phyloP scores from a whole-genome alignment of 73 alveolate species.

The Paramecium sexaurelia region DNA sequence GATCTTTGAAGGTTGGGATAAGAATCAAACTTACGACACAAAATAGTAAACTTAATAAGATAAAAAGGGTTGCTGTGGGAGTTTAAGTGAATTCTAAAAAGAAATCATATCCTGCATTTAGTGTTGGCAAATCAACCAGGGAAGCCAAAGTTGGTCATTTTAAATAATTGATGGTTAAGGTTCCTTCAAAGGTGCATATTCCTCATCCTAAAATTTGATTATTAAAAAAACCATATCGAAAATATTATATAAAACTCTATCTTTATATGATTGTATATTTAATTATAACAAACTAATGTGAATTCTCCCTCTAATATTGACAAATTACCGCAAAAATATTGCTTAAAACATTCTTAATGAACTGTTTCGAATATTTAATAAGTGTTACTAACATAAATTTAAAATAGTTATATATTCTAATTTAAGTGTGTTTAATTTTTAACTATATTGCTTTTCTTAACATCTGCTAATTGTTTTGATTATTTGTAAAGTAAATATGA shows the following conservation, averaged over 20 bases:
- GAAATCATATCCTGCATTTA: slow-evolving; percentile 69
- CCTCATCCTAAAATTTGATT: slow-evolving; percentile 77
- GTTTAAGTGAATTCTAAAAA: slow-evolving; percentile 76
- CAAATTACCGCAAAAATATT: background rate
- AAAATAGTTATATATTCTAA: too few relatives aligned
- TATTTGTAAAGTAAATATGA: too few relatives aligned
- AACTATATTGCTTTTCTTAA: too few relatives aligned
- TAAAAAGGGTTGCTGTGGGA: slow-evolving; percentile 72
- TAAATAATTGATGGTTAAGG: slow-evolving; percentile 78
- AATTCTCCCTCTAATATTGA: background rate
- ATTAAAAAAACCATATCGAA: background rate
- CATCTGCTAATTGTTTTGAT: too few relatives aligned
- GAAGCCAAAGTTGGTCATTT: slow-evolving; percentile 76
- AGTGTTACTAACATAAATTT: too few relatives aligned
- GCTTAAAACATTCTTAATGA: background rate
- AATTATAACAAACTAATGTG: background rate
- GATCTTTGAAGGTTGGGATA: slow-evolving; percentile 72
- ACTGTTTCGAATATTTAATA: too few relatives aligned
- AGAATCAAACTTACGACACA: slow-evolving; percentile 80
- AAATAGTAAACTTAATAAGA: slow-evolving; percentile 48
- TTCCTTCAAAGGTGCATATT: slow-evolving; percentile 70
- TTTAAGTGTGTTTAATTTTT: too few relatives aligned
- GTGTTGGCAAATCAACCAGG: slow-evolving; percentile 79
- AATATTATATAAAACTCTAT: background rate
- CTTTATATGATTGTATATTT: background rate